Conservation (phyloP, 2,329 filamentous ascomycete species). For the Pseudogymnoascus sp. region DNA sequence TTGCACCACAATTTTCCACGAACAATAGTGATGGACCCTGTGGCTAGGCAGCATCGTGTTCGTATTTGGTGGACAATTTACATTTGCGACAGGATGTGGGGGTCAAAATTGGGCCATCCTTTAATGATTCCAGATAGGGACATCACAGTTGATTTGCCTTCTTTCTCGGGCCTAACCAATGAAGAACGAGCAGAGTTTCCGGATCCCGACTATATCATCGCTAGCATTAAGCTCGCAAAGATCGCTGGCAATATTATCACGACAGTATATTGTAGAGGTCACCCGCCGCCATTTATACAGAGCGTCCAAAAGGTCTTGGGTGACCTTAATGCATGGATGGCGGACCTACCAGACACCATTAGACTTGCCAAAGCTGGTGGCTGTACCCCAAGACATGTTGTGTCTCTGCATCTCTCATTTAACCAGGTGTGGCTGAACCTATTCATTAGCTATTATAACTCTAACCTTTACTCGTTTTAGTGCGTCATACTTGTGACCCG, state of each 20-base stretch:
- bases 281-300: conserved; percentile 15
- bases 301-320: conserved; percentile 32
- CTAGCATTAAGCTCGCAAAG: conserved; percentile 34
- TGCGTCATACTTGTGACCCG: not conserved
- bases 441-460: not conserved
- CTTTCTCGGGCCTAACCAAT: conserved; percentile 27
- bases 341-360: conserved; percentile 28
- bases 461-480: not conserved
- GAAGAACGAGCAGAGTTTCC: conserved; percentile 29
- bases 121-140: conserved; percentile 42
- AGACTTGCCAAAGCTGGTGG: conserved; percentile 28
- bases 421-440: not conserved
- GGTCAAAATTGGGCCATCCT: conserved; percentile 41
- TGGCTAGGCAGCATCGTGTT: conserved; percentile 33
- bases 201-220: conserved; percentile 32
- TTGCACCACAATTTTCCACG: conserved; percentile 36
- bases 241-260: conserved; percentile 28
- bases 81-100: conserved; percentile 40
- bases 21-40: conserved; percentile 29
- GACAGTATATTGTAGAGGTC: conserved; percentile 12
- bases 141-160: conserved; percentile 38
- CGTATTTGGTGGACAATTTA: conserved; percentile 40
- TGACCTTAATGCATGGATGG: conserved; percentile 32
- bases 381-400: conserved; percentile 24
- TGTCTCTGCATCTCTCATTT: not conserved